Evolutionary conservation across 768 basidiomycete genomes (phyloP).

Genomic region (Lactarius indigo): DNA sequence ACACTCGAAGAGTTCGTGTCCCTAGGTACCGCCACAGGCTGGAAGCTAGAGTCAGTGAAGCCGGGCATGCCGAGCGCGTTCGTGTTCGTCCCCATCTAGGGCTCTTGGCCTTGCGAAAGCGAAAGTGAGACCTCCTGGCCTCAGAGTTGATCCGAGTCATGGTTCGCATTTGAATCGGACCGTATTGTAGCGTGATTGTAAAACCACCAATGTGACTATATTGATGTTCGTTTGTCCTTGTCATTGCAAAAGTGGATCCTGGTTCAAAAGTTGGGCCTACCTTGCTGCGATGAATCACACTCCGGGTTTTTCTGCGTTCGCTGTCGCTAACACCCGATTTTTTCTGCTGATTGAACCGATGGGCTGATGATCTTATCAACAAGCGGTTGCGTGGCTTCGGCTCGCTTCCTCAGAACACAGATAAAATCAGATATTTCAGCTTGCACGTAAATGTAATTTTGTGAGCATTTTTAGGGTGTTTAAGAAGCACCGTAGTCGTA

Average conservation of each 20-base stretch:
- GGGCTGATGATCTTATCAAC: no score
- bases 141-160: not conserved
- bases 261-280: not conserved
- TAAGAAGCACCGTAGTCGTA: no score
- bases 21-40: conserved; percentile 30
- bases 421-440: no score
- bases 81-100: not conserved
- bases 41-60: conserved; percentile 31
- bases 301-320: not conserved
- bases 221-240: not conserved
- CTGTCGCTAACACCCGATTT: not conserved
- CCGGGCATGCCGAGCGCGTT: not conserved
- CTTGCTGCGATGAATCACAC: not conserved
- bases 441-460: no score
- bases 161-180: not conserved
- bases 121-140: not conserved
- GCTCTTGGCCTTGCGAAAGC: not conserved
- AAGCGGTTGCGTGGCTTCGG: no score
- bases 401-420: no score
- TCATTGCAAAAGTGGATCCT: not conserved
- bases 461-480: no score
- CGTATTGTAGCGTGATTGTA: not conserved
- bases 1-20: conserved; percentile 31
- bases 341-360: not conserved
- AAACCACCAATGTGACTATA: not conserved